phyloP scores from a whole-genome alignment of 345 rosid genomes.

The Lepidium aucheri region DNA sequence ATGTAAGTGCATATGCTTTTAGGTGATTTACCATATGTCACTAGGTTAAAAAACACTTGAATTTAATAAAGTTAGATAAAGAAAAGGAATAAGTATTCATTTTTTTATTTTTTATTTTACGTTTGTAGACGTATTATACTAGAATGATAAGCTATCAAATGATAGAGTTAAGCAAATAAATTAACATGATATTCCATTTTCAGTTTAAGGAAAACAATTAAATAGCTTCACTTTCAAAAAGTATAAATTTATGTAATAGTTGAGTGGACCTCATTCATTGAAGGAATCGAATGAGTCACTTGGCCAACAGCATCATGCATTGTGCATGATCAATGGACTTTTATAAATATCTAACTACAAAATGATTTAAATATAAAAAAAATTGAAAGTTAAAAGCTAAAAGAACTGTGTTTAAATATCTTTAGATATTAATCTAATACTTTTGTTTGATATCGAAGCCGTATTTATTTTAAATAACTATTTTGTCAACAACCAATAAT shows the following conservation, averaged over 20 bases:
- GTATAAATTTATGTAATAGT: not conserved
- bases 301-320: constrained; percentile 15
- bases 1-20: too few relatives aligned
- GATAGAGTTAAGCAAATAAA: not conserved
- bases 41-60: too few relatives aligned
- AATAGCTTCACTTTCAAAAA: not conserved
- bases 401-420: not conserved
- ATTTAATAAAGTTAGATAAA: too few relatives aligned
- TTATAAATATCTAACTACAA: not conserved
- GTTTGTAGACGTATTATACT: not conserved
- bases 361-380: not conserved
- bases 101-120: not conserved
- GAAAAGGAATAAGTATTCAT: not conserved
- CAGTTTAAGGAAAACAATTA: not conserved
- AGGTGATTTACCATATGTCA: too few relatives aligned
- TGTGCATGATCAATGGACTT: constrained; percentile 6
- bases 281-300: constrained; percentile 12
- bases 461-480: not conserved
- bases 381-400: not conserved
- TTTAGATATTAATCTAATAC: not conserved
- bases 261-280: constrained; percentile 13
- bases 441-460: not conserved
- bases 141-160: not conserved
- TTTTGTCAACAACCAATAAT: not conserved
- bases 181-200: not conserved